Conservation (phyloP, 495 filamentous ascomycete species). For the Parathielavia appendiculata region DNA sequence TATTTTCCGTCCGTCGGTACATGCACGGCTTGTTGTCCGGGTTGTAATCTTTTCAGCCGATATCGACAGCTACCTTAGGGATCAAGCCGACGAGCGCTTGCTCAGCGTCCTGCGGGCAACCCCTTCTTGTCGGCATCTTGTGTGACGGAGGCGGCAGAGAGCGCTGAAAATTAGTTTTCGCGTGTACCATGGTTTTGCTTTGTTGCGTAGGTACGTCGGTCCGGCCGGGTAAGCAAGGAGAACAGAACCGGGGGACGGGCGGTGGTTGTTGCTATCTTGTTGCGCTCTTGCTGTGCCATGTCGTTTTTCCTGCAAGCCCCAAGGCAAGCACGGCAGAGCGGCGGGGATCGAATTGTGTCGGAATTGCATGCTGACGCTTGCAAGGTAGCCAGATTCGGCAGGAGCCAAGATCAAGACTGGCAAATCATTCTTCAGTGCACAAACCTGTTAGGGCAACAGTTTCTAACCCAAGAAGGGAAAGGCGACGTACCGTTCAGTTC, state of each 20-base stretch:
- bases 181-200: neutral
- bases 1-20: too few relatives aligned
- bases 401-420: slow-evolving; percentile 4
- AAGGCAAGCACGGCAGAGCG: slow-evolving; percentile 19
- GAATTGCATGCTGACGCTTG: slow-evolving; percentile 28
- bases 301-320: neutral
- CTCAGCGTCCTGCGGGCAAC: too few relatives aligned
- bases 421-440: neutral
- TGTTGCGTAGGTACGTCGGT: slow-evolving; percentile 6
- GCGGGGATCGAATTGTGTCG: slow-evolving; percentile 29
- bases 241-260: neutral
- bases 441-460: neutral
- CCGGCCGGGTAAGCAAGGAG: slow-evolving; percentile 5
- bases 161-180: neutral
- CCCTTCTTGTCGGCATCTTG: too few relatives aligned
- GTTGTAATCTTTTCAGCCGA: too few relatives aligned
- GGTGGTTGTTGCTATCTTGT: too few relatives aligned
- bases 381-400: slow-evolving; percentile 17
- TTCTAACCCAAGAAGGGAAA: slow-evolving; percentile 16
- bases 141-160: neutral
- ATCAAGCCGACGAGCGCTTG: neutral
- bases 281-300: neutral
- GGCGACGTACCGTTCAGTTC: neutral
- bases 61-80: too few relatives aligned
- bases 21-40: too few relatives aligned